Evolutionary conservation across 768 basidiomycete genomes (phyloP), one percentile per base, ranked within the genome.

Genomic region (Termitomyces sp.): DNA sequence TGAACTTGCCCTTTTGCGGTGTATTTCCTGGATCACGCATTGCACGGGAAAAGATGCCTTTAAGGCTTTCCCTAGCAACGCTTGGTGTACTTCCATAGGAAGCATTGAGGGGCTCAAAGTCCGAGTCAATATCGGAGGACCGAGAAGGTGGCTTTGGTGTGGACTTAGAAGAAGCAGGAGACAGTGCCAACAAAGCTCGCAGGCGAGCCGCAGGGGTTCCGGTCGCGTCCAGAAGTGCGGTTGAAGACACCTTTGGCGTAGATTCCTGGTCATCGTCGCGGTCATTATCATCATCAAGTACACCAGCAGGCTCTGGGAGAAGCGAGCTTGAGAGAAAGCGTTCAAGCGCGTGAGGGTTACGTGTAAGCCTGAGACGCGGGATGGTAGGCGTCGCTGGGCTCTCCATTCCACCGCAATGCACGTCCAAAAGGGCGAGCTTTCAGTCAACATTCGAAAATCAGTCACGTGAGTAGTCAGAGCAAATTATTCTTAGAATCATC

Each of bases 41-140:
- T 2, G 85, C 87, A 57, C 78, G 79, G n/a, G 82, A 82, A 67
- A 91, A 89, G 33, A 91, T 75, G 58, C 83, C 79, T 67, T 78
- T 87, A 49, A 91, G 67, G 67, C 78, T 86, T 63, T 83, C 81
- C 50, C 80, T 81, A 18, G 82, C 80, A 53, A 80, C 65, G 57
- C 82, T 85, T 32, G 79, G 78, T 9, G 73, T 70, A 38, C 68
- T 69, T 52, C 71, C 26, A 53, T 33, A 64, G 2, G 67, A 73
- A 35, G 71, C 70, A 33, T 77, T 74, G 12, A 77, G 79, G 18
- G 75, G 73, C 54, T 87, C 84, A 61, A 82, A 84, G 66, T 86
- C 84, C 20, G 83, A 85, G 46, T 85, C 84, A 10, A 77, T 68
- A 55, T 82, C 81, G 49, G 81, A 80, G 5, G 72, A 70, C 28